phyloP scores from a whole-genome alignment of 1,284 basidiomycete genomes.

The Pseudozyma tsukubaensis region DNA sequence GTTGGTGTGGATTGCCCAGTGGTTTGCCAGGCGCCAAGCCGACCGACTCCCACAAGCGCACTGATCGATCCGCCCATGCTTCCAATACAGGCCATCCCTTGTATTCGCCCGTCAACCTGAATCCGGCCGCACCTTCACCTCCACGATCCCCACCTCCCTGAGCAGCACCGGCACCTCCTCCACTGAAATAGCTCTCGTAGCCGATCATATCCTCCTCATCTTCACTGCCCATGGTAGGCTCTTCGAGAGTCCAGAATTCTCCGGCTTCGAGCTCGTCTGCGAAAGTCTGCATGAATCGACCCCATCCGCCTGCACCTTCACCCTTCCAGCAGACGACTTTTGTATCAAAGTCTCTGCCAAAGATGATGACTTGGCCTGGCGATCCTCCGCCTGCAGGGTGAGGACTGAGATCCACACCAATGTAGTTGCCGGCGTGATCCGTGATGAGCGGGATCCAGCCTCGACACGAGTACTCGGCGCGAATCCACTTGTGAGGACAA shows the following conservation, averaged over 20 bases:
- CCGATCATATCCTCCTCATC: constrained; percentile 66
- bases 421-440: constrained; percentile 94
- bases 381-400: constrained; percentile 72
- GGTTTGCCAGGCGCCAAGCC: constrained; percentile 54
- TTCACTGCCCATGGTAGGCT: constrained; percentile 35
- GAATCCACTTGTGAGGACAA: constrained; percentile 90
- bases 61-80: constrained; percentile 65
- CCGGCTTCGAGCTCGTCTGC: constrained; percentile 92
- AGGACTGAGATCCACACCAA: constrained; percentile 93
- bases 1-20: constrained; percentile 26
- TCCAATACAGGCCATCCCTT: constrained; percentile 66
- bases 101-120: constrained; percentile 63
- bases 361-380: constrained; percentile 93
- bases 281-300: constrained; percentile 89
- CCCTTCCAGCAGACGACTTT: constrained; percentile 83
- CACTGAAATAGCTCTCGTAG: constrained; percentile 65
- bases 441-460: constrained; percentile 96
- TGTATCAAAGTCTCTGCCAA: constrained; percentile 96
- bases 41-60: constrained; percentile 61
- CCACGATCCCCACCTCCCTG: constrained; percentile 62
- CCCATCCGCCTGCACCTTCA: constrained; percentile 92
- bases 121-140: constrained; percentile 60
- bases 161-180: constrained; percentile 53
- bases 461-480: constrained; percentile 87
- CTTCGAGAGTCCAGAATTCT: constrained; percentile 71